Conservation (phyloP, 176 grass and related monocot species). For the Aegilops bicornis region DNA sequence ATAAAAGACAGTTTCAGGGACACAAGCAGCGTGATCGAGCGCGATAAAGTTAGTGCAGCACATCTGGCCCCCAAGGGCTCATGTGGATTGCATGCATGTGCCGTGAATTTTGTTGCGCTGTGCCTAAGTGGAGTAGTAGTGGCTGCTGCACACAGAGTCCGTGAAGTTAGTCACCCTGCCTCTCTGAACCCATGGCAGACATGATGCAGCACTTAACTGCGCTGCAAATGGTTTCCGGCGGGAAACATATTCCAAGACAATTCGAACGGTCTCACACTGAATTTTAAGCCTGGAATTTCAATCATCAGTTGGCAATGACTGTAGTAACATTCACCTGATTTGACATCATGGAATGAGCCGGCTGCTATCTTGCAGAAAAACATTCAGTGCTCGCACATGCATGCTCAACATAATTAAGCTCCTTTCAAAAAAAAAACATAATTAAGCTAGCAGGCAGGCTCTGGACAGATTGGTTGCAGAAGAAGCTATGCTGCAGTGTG, state of each 20-base stretch:
- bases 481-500: neutral
- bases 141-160: neutral
- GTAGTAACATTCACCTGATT: neutral
- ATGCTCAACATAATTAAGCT: neutral
- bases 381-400: neutral
- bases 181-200: neutral
- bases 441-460: neutral
- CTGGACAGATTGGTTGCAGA: neutral
- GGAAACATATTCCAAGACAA: too few relatives aligned
- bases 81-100: constrained; percentile 18
- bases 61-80: constrained; percentile 1
- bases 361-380: neutral
- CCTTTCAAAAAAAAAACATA: too few relatives aligned
- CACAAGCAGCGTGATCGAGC: constrained; percentile 24
- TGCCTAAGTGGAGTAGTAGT: neutral
- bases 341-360: neutral
- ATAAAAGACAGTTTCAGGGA: neutral
- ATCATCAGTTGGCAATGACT: neutral
- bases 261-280: too few relatives aligned
- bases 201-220: neutral
- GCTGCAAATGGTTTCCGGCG: neutral
- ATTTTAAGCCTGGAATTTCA: neutral
- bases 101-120: neutral
- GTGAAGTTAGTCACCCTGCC: neutral
- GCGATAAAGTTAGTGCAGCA: neutral